phyloP scores from a whole-genome alignment of 2,329 filamentous ascomycete species.

The Apiospora kogelbergensis region DNA sequence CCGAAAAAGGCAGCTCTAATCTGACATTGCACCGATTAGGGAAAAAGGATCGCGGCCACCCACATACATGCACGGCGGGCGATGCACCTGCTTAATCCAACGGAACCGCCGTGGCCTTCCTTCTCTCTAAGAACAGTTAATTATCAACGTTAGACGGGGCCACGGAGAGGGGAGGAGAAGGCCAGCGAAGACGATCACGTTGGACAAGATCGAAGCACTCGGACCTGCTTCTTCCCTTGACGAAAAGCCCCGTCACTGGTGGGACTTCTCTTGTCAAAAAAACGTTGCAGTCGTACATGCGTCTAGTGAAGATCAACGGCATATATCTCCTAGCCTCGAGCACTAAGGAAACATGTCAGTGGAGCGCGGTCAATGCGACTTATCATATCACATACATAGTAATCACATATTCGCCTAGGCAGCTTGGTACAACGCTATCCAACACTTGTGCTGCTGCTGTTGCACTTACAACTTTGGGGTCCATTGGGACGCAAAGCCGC shows the following conservation, averaged over 20 bases:
- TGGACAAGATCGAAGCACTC: not conserved
- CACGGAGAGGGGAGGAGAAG: not conserved
- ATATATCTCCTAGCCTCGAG: slow-evolving; percentile 3
- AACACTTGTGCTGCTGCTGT: not conserved
- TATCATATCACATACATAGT: slow-evolving; percentile 7
- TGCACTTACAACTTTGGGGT: not conserved
- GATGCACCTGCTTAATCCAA: not conserved
- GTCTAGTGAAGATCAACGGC: not conserved
- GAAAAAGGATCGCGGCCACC: not conserved
- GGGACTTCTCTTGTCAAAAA: not conserved
- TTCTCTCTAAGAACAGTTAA: not conserved
- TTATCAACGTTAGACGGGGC: not conserved
- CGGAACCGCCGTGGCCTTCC: not conserved
- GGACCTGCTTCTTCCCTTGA: not conserved
- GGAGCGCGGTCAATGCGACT: not conserved
- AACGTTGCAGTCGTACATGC: not conserved
- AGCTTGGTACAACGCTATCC: too few species aligned
- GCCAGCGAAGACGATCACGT: not conserved
- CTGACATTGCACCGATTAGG: not conserved
- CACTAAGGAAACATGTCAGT: not conserved
- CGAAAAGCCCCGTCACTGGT: not conserved
- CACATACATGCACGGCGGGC: not conserved
- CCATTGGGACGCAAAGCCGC: not conserved
- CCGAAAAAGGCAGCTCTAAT: not conserved
- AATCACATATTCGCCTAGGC: too few species aligned